Evolutionary conservation across 108 stramenopile species (phyloP).

Genomic region (Nannochloropsis salina): DNA sequence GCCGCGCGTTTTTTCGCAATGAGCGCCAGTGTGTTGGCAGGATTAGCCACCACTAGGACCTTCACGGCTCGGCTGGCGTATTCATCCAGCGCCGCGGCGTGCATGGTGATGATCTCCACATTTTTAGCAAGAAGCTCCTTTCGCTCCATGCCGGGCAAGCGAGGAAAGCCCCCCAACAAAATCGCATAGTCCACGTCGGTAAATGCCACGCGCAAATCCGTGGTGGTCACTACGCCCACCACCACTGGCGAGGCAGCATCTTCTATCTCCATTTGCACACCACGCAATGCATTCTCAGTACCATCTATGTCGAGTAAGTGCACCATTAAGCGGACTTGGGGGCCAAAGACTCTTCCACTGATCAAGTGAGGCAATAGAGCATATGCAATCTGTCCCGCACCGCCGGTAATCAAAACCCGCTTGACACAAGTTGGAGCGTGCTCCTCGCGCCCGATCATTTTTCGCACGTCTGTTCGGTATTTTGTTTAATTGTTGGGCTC

Average conservation of each 20-base stretch:
- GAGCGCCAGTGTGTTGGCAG: constrained; percentile 60
- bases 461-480: background rate
- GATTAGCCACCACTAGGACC: constrained; percentile 61
- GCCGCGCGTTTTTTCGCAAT: constrained; percentile 51
- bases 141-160: constrained; percentile 57
- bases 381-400: constrained; percentile 54
- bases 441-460: constrained; percentile 1
- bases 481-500: background rate
- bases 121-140: constrained; percentile 59
- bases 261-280: constrained; percentile 55
- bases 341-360: constrained; percentile 47
- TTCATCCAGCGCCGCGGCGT: constrained; percentile 52
- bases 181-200: constrained; percentile 50
- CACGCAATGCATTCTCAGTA: constrained; percentile 40
- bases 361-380: constrained; percentile 46
- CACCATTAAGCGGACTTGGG: constrained; percentile 12
- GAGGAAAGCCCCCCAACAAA: constrained; percentile 59
- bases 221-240: constrained; percentile 45
- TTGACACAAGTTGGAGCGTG: background rate
- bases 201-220: constrained; percentile 55
- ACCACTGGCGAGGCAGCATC: constrained; percentile 55
- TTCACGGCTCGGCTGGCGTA: constrained; percentile 52
- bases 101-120: constrained; percentile 54
- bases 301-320: constrained; percentile 57
- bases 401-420: constrained; percentile 45